Evolutionary conservation across 2,329 filamentous ascomycete genomes (phyloP).

Genomic region (Elsinoe ampelina): DNA sequence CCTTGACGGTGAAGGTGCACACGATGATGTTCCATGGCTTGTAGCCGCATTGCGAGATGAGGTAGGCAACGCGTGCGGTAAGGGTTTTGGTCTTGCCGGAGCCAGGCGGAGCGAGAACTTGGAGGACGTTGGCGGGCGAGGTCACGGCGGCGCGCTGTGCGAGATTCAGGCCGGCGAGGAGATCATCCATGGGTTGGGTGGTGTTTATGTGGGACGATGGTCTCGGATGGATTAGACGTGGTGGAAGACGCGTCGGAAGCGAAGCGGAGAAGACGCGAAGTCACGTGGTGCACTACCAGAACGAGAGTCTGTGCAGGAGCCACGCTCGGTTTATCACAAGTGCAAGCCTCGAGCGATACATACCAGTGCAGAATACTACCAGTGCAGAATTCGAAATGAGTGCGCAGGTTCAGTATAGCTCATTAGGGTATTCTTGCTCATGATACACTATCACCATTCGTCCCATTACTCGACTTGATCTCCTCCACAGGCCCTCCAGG

Average conservation of each 20-base stretch:
- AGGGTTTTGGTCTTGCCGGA: slow-evolving; percentile 93
- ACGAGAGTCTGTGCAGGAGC: no score
- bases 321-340: background rate
- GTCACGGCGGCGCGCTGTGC: slow-evolving; percentile 57
- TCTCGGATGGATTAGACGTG: background rate
- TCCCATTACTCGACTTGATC: background rate
- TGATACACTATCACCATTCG: background rate
- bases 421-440: background rate
- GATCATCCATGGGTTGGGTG: slow-evolving; percentile 38
- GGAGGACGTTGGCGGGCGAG: slow-evolving; percentile 49
- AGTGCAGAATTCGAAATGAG: background rate
- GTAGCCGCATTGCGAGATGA: slow-evolving; percentile 62
- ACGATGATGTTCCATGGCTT: slow-evolving; percentile 83
- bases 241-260: slow-evolving; percentile 1
- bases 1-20: slow-evolving; percentile 95
- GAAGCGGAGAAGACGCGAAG: background rate
- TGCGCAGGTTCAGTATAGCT: no score
- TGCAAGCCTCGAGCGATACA: no score
- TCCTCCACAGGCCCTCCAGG: slow-evolving; percentile 60
- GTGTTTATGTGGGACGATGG: background rate
- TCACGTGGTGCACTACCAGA: background rate
- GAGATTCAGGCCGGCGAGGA: slow-evolving; percentile 54
- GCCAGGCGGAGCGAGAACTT: slow-evolving; percentile 55
- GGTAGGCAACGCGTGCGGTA: slow-evolving; percentile 83
- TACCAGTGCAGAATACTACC: background rate